Conservation (phyloP, 129 eudicot species). For the Gnaphalium uliginosum region DNA sequence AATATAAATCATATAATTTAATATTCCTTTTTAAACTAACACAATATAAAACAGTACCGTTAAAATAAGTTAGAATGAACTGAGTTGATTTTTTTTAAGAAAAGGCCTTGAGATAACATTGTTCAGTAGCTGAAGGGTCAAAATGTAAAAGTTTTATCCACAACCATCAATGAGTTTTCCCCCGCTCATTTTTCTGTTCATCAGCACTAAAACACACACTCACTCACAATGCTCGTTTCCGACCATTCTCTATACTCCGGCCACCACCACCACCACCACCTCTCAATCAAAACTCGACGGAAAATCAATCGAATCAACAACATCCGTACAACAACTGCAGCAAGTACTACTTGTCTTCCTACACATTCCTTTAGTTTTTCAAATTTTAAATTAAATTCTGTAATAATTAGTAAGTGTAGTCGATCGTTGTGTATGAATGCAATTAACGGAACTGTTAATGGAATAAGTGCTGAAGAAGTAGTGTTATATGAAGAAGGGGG, state of each 20-base stretch:
- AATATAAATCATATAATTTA: no score
- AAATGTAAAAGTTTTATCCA: constrained; percentile 28
- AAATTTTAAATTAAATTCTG: background rate
- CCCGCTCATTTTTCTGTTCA: constrained; percentile 1
- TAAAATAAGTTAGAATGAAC: background rate
- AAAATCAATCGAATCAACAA: background rate
- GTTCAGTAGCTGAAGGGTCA: constrained; percentile 12
- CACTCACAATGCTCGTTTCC: constrained; percentile 29
- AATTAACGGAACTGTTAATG: constrained; percentile 3
- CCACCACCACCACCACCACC: constrained; percentile 24
- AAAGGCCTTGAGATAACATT: background rate
- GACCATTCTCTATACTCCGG: constrained; percentile 20
- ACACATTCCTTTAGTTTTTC: constrained; percentile 10
- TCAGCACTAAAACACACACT: constrained; percentile 15
- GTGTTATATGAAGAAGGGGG: constrained; percentile 44
- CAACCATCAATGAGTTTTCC: constrained; percentile 13
- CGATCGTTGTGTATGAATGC: constrained; percentile 10
- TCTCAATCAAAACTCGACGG: background rate
- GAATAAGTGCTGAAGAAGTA: constrained; percentile 36
- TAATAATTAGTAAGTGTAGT: background rate
- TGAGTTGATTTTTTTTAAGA: background rate
- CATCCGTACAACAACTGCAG: no score
- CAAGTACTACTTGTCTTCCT: background rate
- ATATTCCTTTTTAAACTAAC: no score
- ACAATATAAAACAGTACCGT: no score